Base-by-base conservation (phyloP, 2,329 filamentous ascomycete genomes). In the Fusarium sp. region DNA sequence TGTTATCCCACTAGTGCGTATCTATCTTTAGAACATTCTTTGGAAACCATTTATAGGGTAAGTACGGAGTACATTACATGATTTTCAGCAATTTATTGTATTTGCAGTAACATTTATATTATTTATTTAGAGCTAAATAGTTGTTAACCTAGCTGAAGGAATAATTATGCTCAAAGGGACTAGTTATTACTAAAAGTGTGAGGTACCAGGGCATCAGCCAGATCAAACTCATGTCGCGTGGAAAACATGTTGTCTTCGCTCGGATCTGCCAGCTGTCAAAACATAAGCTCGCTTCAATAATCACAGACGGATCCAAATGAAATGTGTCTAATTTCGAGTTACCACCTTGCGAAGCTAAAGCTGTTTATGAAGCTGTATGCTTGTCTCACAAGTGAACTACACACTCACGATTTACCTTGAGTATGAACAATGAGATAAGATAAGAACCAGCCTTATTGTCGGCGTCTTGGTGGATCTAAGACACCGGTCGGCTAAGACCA, bases 1-100 rank as follows among this genome's bases (percentile, higher is more conserved):
- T 22, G 2, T 54, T 18, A 10, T 28, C 8, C 0, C 1, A n/a
- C 24, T 39, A 28, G 34, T 2, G 11, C 3, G 6, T 6, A 0
- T 38, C 34, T 54, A 39, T n/a, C 5, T 39, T 39, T 39, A 39
- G 34, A 28, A 26, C 5, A 22, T 15, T 22, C 1, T 0, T 6
- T 10, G 0, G 12, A 6, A 5, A 9, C 3, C 4, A 15, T 5
- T 20, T 20, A 22, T 2, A 48, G 45, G 45, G 45, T 48, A 48
- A 15, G 45, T 22, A 32, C 12, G 2, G 11, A 11, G 30, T 32
- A 15, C 5, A 11, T 20, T 47, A 22, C 7, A 5, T 34, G 22
- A 20, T 5, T 15, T 15, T 10, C 0, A 20, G 17, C 8, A 1
- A 44, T 26, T 20, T 4, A 14, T 26, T n/a, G n/a, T n/a, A n/a